A percentile compares a stretch with the other conserved stretches of the same genome.
phyloP scores from a whole-genome alignment of 352 stramenopile genomes.

The Thalassiosira exigua region DNA sequence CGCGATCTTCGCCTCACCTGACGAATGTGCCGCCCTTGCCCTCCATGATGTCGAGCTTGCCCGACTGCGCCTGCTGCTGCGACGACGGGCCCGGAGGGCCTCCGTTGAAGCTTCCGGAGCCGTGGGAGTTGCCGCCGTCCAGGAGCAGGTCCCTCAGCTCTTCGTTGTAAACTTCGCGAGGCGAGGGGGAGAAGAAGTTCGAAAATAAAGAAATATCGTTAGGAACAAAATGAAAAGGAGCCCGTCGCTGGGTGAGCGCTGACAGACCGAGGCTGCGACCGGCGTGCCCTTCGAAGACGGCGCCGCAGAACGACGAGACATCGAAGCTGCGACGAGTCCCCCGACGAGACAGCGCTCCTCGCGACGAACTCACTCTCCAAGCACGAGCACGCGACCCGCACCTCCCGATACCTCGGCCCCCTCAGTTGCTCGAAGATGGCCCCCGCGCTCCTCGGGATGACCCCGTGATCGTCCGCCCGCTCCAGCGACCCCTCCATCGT shows the following conservation, averaged over 20 bases:
- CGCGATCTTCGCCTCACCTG: no score
- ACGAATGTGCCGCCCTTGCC: conserved; percentile 71
- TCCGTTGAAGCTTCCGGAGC: background rate
- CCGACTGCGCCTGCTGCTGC: conserved; percentile 45
- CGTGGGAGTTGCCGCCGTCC: conserved; percentile 77
- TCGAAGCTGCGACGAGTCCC: no score
- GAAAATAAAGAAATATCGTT: background rate
- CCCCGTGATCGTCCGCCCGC: conserved; percentile 89
- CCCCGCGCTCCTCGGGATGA: conserved; percentile 93
- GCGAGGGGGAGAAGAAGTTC: background rate
- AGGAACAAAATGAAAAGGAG: no score
- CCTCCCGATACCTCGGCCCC: conserved; percentile 86
- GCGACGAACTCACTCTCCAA: conserved; percentile 87
- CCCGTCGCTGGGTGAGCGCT: no score
- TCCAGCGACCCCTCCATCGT: conserved; percentile 87
- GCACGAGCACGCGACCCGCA: conserved; percentile 94
- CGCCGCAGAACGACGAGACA: no score
- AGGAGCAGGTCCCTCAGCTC: conserved; percentile 93
- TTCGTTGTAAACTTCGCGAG: conserved; percentile 94
- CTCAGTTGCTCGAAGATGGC: conserved; percentile 96
- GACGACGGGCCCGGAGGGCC: background rate
- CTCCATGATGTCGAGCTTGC: conserved; percentile 78
- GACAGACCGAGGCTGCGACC: no score
- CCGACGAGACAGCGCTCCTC: no score
- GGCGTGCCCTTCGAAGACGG: no score